A percentile compares a stretch with the other conserved stretches of the same genome.
These are phyloP conservation scores for Ophiocordyceps robertsii DNA, from an alignment of 2,329 filamentous ascomycete species.

Conservation along the genomic window DNA sequence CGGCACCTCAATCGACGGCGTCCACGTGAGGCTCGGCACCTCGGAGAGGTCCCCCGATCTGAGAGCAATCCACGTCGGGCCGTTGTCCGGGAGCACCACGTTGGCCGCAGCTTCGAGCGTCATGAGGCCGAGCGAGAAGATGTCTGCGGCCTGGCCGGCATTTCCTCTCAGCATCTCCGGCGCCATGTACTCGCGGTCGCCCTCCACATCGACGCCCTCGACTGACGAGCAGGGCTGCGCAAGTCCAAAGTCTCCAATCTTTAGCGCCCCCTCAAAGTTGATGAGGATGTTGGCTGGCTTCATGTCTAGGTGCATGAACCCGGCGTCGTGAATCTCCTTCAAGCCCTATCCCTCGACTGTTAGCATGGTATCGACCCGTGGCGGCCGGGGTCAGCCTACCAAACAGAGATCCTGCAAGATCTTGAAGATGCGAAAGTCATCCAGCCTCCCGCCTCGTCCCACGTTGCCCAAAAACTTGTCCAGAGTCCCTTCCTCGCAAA, in stretches of 20 bases:
- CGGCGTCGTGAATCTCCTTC: conserved; percentile 77
- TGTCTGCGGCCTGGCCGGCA: conserved; percentile 81
- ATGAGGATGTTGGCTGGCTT: conserved; percentile 80
- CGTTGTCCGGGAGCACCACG: conserved; percentile 86
- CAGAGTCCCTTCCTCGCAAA: conserved; percentile 85
- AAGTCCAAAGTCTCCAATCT: conserved; percentile 78
- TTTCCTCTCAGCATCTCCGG: conserved; percentile 80
- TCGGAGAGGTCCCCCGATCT: conserved; percentile 81
- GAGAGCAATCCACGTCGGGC: conserved; percentile 78
- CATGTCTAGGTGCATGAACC: conserved; percentile 74
- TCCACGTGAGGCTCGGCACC: conserved; percentile 77
- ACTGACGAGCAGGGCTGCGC: conserved; percentile 68
- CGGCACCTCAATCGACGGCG: conserved; percentile 53
- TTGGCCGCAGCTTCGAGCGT: conserved; percentile 92
- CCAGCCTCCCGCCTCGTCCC: conserved; percentile 72
- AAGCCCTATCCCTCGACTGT: conserved; percentile 47
- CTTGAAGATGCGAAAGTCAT: conserved; percentile 99
- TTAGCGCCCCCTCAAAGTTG: conserved; percentile 66
- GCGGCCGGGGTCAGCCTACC: conserved; percentile 37
- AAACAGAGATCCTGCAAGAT: conserved; percentile 75
- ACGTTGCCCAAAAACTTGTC: conserved; percentile 74
- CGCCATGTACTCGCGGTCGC: conserved; percentile 91
- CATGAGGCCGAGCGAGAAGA: conserved; percentile 89
- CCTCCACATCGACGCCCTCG: conserved; percentile 72
- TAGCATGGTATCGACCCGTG: conserved; percentile 1